Evolutionary conservation across 768 basidiomycete species (phyloP).

Genomic region (Tephrocybe sp.): DNA sequence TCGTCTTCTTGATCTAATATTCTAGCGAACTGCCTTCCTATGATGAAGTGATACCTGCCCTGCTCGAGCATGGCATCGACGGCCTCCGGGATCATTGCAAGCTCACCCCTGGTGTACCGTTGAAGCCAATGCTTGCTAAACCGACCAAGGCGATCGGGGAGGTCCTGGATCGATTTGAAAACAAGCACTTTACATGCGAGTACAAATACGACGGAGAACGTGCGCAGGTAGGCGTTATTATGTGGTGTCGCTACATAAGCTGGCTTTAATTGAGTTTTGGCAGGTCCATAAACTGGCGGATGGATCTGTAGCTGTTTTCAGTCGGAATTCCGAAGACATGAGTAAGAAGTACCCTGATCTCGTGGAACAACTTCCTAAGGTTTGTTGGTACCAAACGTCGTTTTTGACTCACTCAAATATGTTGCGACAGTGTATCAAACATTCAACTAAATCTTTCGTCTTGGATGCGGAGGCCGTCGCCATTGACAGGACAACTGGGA

Average conservation of each 20-base stretch:
- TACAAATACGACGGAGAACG: constrained; percentile 99
- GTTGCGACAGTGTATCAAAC: constrained; percentile 73
- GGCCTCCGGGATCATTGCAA: constrained; percentile 75
- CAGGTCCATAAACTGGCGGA: constrained; percentile 83
- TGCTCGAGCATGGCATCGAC: constrained; percentile 77
- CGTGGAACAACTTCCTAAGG: constrained; percentile 88
- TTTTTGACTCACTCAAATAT: constrained; percentile 3
- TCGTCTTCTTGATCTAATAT: neutral
- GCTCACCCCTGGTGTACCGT: constrained; percentile 91
- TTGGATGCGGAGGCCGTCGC: constrained; percentile 97
- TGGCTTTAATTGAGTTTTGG: neutral
- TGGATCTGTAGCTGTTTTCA: constrained; percentile 89
- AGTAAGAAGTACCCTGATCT: constrained; percentile 98
- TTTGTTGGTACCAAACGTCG: constrained; percentile 30
- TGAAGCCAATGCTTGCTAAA: constrained; percentile 99
- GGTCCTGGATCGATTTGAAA: constrained; percentile 95
- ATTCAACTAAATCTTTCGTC: constrained; percentile 84
- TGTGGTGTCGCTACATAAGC: neutral
- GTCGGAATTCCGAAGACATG: constrained; percentile 99
- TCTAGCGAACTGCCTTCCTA: constrained; percentile 89
- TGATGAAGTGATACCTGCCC: constrained; percentile 87
- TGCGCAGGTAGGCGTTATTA: constrained; percentile 62
- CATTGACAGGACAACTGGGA: constrained; percentile 80
- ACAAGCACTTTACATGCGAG: constrained; percentile 95
- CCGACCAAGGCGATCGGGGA: constrained; percentile 99